Conservation (phyloP, 2,329 filamentous ascomycete species). For the Chaetomium strumarium region DNA sequence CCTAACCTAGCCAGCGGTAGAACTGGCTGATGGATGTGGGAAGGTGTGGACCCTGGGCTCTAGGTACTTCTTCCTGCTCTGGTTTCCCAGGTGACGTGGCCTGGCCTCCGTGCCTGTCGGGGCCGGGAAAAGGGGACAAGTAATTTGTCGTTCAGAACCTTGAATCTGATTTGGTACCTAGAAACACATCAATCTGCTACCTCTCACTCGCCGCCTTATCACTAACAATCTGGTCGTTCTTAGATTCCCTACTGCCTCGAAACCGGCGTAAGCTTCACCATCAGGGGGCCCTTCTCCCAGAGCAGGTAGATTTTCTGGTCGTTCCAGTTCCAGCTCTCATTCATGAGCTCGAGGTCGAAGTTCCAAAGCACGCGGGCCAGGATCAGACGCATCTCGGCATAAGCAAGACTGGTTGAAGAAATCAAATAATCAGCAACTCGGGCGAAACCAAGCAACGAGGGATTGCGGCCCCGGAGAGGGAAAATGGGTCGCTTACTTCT, state of each 20-base stretch:
- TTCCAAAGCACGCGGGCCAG: slow-evolving; percentile 39
- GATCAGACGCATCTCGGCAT: slow-evolving; percentile 43
- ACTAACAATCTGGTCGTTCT: not conserved
- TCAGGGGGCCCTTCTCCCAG: slow-evolving; percentile 28
- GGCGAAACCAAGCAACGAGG: not conserved
- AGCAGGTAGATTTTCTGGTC: slow-evolving; percentile 28
- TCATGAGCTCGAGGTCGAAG: slow-evolving; percentile 36
- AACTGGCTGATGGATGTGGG: not conserved
- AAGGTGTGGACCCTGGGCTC: no score
- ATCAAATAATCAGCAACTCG: not conserved
- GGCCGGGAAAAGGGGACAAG: no score
- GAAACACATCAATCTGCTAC: no score
- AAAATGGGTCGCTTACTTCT: slow-evolving; percentile 29
- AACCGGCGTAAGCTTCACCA: slow-evolving; percentile 10
- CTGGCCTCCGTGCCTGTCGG: no score
- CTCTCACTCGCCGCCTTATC: no score
- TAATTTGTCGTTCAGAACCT: no score
- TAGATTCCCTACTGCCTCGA: not conserved
- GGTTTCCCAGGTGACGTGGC: no score
- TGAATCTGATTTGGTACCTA: no score
- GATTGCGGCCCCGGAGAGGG: no score
- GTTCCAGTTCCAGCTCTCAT: slow-evolving; percentile 15
- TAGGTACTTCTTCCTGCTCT: no score
- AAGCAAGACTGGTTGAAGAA: slow-evolving; percentile 34
- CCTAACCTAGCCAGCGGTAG: no score